A percentile compares a stretch with the other conserved stretches of the same genome.
Conservation (phyloP, 2,329 filamentous ascomycete species). For the Colletotrichum sojae region DNA sequence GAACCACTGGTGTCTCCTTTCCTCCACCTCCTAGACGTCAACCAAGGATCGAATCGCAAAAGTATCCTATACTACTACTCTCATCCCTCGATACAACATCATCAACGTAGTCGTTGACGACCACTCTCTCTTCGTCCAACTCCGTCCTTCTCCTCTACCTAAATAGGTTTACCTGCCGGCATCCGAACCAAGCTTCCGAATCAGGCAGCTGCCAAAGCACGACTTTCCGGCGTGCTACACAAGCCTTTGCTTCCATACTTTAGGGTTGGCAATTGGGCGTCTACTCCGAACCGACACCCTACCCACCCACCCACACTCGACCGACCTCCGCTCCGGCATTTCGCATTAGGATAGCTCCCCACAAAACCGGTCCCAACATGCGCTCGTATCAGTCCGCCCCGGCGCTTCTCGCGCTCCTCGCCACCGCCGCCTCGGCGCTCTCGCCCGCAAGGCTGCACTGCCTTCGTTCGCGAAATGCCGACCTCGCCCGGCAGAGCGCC, state of each 20-base stretch:
- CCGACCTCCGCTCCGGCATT: conserved; percentile 25
- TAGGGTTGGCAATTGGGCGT: conserved; percentile 23
- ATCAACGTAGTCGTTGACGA: too few relatives aligned
- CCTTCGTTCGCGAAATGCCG: conserved; percentile 53
- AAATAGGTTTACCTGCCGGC: not conserved
- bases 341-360: conserved; percentile 11
- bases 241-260: not conserved
- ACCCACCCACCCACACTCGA: conserved; percentile 15
- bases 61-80: too few relatives aligned
- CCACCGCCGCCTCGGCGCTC: conserved; percentile 49
- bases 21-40: not conserved
- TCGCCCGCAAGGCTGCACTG: conserved; percentile 53
- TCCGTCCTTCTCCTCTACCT: not conserved
- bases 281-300: conserved; percentile 22
- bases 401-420: conserved; percentile 42
- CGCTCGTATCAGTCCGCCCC: conserved; percentile 28
- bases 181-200: conserved; percentile 13
- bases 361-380: conserved; percentile 36
- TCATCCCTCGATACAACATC: too few relatives aligned
- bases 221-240: conserved; percentile 2
- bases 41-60: too few relatives aligned
- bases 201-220: conserved; percentile 27
- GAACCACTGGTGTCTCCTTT: conserved; percentile 1
- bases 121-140: not conserved
- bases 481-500: conserved; percentile 56